These are phyloP conservation scores for Pleurozium schreberi DNA, from an alignment of 225 moss, liverwort and hornwort genomes.

Conservation along the genomic window DNA sequence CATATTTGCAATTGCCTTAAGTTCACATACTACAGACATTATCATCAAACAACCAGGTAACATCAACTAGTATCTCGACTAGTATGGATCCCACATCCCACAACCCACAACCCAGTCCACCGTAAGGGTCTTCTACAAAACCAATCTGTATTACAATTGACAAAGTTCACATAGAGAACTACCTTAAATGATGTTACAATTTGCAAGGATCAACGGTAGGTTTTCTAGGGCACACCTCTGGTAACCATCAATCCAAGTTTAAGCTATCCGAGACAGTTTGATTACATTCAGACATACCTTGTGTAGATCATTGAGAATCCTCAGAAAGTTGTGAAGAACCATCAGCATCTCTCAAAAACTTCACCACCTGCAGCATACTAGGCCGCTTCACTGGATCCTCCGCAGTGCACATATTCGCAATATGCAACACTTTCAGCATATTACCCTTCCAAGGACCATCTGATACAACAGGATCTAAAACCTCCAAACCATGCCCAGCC, in stretches of 20 bases:
- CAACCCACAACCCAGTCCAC: no score
- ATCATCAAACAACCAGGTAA: background rate
- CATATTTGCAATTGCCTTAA: background rate
- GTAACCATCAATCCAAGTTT: background rate
- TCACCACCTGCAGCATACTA: slow-evolving; percentile 37
- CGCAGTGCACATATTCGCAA: slow-evolving; percentile 34
- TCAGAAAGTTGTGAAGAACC: background rate
- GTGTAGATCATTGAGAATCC: background rate
- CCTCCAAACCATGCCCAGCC: slow-evolving; percentile 4
- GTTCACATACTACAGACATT: background rate
- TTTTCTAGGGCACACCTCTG: background rate
- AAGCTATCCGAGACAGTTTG: background rate
- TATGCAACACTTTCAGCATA: slow-evolving; percentile 33
- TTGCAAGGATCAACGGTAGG: background rate
- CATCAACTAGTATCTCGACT: background rate
- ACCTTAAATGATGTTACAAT: background rate
- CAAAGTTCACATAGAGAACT: background rate
- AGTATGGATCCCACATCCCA: background rate
- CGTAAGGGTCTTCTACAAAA: background rate
- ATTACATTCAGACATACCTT: background rate
- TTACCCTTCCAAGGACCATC: slow-evolving; percentile 22
- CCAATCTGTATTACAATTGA: background rate
- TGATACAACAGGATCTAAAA: slow-evolving; percentile 22
- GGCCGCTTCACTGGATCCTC: slow-evolving; percentile 42
- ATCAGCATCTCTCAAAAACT: slow-evolving; percentile 24